Evolutionary conservation across 2,329 filamentous ascomycete species (phyloP).

Genomic region (Cercospora brassicicola): DNA sequence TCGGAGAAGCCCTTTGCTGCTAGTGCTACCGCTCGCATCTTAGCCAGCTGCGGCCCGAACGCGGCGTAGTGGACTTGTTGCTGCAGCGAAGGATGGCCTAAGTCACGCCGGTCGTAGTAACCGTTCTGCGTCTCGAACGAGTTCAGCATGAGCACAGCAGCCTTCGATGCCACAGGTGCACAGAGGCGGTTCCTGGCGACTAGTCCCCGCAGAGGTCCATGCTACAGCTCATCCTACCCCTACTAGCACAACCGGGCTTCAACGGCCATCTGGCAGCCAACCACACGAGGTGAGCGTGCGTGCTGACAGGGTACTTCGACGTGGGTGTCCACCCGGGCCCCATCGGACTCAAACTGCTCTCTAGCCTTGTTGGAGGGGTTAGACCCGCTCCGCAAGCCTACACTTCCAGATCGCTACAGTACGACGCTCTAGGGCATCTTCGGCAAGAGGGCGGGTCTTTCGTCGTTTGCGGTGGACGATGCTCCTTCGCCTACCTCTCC

Average conservation of each 20-base stretch:
- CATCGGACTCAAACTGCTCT: conserved; percentile 35
- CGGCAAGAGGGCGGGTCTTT: conserved; percentile 30
- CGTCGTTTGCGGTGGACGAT: conserved; percentile 27
- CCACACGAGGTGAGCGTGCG: conserved; percentile 33
- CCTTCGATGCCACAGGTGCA: conserved; percentile 31
- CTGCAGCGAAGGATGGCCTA: conserved; percentile 19
- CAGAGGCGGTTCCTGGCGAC: conserved; percentile 30
- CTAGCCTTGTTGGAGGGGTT: conserved; percentile 37
- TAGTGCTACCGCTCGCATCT: conserved; percentile 13
- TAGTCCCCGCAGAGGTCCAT: conserved; percentile 36
- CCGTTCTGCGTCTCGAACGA: conserved; percentile 20
- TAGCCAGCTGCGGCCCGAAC: conserved; percentile 15
- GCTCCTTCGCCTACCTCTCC: conserved; percentile 23
- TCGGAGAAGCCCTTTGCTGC: conserved; percentile 8
- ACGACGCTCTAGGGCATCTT: conserved; percentile 26
- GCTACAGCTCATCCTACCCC: conserved; percentile 30
- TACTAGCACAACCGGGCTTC: conserved; percentile 32
- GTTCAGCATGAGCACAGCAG: conserved; percentile 29
- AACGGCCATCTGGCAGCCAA: conserved; percentile 37
- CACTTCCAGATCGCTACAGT: conserved; percentile 30
- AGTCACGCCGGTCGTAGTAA: conserved; percentile 19
- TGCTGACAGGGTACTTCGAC: conserved; percentile 27
- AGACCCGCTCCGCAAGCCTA: conserved; percentile 28
- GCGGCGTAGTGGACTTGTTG: conserved; percentile 14
- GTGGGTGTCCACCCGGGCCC: conserved; percentile 29